Base-by-base conservation (phyloP, 2,329 filamentous ascomycete species). In the Fusarium camptoceras region DNA sequence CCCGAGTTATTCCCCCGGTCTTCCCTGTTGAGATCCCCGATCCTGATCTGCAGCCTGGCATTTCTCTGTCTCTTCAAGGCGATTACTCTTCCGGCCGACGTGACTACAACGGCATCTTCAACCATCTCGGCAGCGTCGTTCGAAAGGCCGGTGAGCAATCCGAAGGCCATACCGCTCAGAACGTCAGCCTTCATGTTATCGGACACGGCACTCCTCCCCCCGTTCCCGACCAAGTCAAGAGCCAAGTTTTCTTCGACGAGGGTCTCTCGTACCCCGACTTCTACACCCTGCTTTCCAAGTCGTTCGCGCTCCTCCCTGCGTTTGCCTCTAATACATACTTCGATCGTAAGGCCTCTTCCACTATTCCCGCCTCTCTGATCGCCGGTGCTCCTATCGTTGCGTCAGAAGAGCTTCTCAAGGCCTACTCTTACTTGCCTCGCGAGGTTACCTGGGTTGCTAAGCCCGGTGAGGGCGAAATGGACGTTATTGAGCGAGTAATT, bases 331-430 rank as follows among this genome's bases (percentile, higher is more conserved):
- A 76, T 4, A 60, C 65, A 27, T 76, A 76, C 60, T 69, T 66
- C 30, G 75, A 76, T 50, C 75, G 74, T 53, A 76, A 76, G 64
- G 75, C 75, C 12, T 76, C 75, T 12, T 76, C 75, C 14, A 75
- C 73, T 9, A 68, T 76, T 15, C 75, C 75, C 31, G 75, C 75
- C 14, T 64, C 75, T 5, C 30, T 76, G 37, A 76, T 76, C 34
- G 75, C 75, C 16, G 75, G 75, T 24, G 73, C 70, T 11, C 75
- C 75, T 12, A 50, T 76, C 11, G 73, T 76, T 10, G 75, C 73
- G 6, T 68, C 46, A 47, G 71, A 76, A 30, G 56, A 71, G 47
- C 66, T 76, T 8, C 75, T 76, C 25, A 50, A 55, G 18, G 62
- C 71, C 3, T 76, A 76, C 68, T 64, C 69, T 5, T 76, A 76